Evolutionary conservation across 176 grass and related monocot genomes (phyloP).

Genomic region (Avena sativa): DNA sequence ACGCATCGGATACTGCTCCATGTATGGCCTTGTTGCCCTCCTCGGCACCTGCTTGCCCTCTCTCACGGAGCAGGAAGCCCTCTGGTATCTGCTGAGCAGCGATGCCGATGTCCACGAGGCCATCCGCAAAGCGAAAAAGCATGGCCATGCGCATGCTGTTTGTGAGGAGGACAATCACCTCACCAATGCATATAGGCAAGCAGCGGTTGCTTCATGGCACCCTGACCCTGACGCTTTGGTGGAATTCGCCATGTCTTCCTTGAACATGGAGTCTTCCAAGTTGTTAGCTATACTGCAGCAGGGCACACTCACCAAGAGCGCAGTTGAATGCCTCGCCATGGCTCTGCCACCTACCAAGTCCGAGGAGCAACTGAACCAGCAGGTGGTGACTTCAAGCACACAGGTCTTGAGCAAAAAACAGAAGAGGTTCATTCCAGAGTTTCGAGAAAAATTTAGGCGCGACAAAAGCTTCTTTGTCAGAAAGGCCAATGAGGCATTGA

Average conservation of each 20-base stretch:
- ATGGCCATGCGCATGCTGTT: not conserved
- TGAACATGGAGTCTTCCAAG: not conserved
- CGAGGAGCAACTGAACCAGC: not conserved
- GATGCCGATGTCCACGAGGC: not conserved
- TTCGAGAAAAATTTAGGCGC: not conserved
- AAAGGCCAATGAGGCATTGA: constrained; percentile 10
- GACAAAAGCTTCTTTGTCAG: constrained; percentile 1
- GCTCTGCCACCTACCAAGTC: not conserved
- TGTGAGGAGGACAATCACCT: not conserved
- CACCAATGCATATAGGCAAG: not conserved
- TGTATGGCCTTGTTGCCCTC: not conserved
- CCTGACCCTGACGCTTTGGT: not conserved
- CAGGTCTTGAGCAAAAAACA: constrained; percentile 1
- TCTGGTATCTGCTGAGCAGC: not conserved
- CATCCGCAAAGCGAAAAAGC: not conserved
- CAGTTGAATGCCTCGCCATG: not conserved
- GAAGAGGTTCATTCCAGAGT: constrained; percentile 22
- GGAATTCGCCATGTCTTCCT: not conserved
- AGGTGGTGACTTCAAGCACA: not conserved
- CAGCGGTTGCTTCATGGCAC: not conserved
- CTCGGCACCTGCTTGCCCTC: not conserved
- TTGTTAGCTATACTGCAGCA: not conserved
- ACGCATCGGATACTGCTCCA: not conserved
- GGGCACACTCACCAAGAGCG: not conserved
- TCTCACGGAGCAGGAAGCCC: not conserved